phyloP scores from a whole-genome alignment of 306 rosid species.

The Quercus rubra region DNA sequence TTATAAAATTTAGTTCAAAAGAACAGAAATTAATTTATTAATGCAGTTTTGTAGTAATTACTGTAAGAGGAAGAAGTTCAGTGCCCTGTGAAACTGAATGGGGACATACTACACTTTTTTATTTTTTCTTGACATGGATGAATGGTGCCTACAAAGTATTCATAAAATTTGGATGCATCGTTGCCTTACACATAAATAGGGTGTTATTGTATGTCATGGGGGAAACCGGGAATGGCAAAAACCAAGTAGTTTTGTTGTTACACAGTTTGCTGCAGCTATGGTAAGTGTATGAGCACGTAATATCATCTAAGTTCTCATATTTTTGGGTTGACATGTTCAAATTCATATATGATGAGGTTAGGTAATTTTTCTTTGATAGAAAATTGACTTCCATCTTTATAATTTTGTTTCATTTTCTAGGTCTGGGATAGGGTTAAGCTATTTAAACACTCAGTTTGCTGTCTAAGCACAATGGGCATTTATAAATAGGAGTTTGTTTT shows the following conservation, averaged over 20 bases:
- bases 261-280: neutral
- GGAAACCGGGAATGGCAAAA: neutral
- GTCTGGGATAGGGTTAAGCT: neutral
- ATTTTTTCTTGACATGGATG: neutral
- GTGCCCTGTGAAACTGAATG: neutral
- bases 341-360: neutral
- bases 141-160: neutral
- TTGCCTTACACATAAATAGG: neutral
- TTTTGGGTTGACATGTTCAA: neutral
- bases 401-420: neutral
- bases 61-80: neutral
- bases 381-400: neutral
- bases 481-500: neutral
- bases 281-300: neutral
- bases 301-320: neutral
- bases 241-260: neutral
- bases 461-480: neutral
- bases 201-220: neutral
- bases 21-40: neutral
- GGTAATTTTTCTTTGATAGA: neutral
- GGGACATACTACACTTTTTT: neutral
- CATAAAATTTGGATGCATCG: neutral
- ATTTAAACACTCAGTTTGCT: neutral
- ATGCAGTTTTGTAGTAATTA: neutral
- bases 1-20: neutral